Evolutionary conservation across 2,329 filamentous ascomycete genomes (phyloP).

Genomic region (Plectosphaerella cucumerina): DNA sequence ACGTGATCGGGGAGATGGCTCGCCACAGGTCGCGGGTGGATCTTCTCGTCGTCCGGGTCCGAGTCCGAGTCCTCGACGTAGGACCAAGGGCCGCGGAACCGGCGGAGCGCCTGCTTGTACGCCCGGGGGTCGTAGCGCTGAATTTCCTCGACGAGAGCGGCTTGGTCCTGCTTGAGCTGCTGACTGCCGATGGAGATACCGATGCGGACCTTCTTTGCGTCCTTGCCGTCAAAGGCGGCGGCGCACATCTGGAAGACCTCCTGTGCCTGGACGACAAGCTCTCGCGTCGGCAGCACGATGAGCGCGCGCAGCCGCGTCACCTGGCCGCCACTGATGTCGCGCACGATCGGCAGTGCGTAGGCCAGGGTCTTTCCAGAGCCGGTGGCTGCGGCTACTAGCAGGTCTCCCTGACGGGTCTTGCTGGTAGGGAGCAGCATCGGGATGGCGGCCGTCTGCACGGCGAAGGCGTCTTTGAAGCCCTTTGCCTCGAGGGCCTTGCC

Average conservation of each 20-base stretch:
- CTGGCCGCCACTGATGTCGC: constrained; percentile 62
- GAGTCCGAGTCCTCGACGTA: constrained; percentile 42
- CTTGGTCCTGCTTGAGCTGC: constrained; percentile 62
- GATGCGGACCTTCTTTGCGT: constrained; percentile 67
- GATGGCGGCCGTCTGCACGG: constrained; percentile 75
- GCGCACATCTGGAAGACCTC: constrained; percentile 73
- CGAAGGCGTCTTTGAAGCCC: constrained; percentile 68
- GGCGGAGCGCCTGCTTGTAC: constrained; percentile 43
- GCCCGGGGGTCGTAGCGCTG: constrained; percentile 60
- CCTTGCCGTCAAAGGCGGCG: constrained; percentile 49
- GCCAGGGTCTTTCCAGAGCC: constrained; percentile 94
- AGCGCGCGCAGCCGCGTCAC: constrained; percentile 70
- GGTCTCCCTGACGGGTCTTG: constrained; percentile 63
- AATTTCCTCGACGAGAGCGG: constrained; percentile 38
- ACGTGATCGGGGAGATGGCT: constrained; percentile 56
- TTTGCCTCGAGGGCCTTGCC: constrained; percentile 61
- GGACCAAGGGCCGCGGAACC: constrained; percentile 30
- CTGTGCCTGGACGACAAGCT: constrained; percentile 82
- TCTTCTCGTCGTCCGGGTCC: constrained; percentile 35
- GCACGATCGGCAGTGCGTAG: constrained; percentile 82
- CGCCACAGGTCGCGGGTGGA: constrained; percentile 17
- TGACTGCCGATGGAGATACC: constrained; percentile 81
- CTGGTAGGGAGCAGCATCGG: constrained; percentile 70
- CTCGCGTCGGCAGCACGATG: constrained; percentile 85
- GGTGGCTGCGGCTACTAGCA: constrained; percentile 88